phyloP scores from a whole-genome alignment of 139 green algal species.

The Chlamydomonas schloesseri region DNA sequence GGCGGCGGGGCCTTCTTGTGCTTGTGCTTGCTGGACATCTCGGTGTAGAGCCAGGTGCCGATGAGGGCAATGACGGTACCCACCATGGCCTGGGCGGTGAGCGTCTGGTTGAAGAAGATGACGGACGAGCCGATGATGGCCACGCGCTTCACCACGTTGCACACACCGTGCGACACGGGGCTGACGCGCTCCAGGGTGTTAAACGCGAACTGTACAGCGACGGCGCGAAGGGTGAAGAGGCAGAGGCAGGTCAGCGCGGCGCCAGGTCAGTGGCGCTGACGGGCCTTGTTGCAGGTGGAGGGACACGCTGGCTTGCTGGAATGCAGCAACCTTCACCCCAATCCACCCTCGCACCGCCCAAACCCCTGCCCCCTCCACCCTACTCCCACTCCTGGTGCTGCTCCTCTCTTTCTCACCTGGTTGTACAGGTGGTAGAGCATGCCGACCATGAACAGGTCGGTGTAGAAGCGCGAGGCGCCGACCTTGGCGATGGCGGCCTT shows the following conservation, averaged over 20 bases:
- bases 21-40: constrained; percentile 57
- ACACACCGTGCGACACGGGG: constrained; percentile 97
- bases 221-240: too few species aligned
- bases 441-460: constrained; percentile 88
- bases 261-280: too few species aligned
- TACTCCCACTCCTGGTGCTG: too few species aligned
- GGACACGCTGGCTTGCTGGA: too few species aligned
- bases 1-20: constrained; percentile 48
- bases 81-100: constrained; percentile 82
- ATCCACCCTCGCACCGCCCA: too few species aligned
- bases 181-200: constrained; percentile 96
- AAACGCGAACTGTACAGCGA: constrained; percentile 92
- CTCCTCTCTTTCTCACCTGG: too few species aligned
- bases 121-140: constrained; percentile 97
- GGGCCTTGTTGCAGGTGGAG: too few species aligned
- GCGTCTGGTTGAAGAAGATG: constrained; percentile 80
- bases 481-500: constrained; percentile 74
- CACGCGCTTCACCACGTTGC: constrained; percentile 99
- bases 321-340: too few species aligned
- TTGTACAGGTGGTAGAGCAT: constrained; percentile 99
- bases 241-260: not conserved
- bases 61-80: constrained; percentile 84
- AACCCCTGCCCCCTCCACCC: too few species aligned
- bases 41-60: constrained; percentile 89
- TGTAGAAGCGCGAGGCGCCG: constrained; percentile 86